These are phyloP conservation scores for Beauveria rudraprayagi DNA, from an alignment of 2,329 filamentous ascomycete genomes.

Conservation along the genomic window DNA sequence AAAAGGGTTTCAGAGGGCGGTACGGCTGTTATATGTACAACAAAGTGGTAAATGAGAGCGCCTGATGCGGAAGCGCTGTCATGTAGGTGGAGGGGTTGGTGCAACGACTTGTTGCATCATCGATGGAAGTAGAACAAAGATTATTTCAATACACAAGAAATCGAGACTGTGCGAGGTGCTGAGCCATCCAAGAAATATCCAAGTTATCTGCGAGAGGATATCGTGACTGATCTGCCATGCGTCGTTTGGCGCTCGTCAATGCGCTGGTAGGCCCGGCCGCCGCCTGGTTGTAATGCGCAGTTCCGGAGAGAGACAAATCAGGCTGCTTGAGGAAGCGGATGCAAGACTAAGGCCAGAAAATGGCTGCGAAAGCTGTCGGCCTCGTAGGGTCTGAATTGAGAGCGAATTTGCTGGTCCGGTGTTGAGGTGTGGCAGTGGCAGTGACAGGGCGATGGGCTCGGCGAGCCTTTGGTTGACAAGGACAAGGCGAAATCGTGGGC, in stretches of 20 bases:
- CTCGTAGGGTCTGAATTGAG: background rate
- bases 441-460: background rate
- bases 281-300: no score
- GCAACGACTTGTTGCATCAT: background rate
- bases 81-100: background rate
- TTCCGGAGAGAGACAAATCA: no score
- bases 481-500: slow-evolving; percentile 2
- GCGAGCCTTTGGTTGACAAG: background rate
- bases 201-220: background rate
- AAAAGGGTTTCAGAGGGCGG: background rate
- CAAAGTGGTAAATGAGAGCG: background rate
- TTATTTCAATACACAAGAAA: background rate
- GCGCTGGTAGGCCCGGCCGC: background rate
- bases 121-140: background rate
- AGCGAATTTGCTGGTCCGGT: background rate
- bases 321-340: no score
- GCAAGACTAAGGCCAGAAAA: no score
- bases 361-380: background rate
- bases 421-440: background rate
- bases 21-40: background rate
- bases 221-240: background rate
- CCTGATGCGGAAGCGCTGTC: background rate
- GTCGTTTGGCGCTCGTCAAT: background rate
- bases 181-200: background rate
- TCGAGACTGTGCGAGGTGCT: background rate